phyloP scores from a whole-genome alignment of 2,329 filamentous ascomycete genomes.

The Monosporascus sp. region DNA sequence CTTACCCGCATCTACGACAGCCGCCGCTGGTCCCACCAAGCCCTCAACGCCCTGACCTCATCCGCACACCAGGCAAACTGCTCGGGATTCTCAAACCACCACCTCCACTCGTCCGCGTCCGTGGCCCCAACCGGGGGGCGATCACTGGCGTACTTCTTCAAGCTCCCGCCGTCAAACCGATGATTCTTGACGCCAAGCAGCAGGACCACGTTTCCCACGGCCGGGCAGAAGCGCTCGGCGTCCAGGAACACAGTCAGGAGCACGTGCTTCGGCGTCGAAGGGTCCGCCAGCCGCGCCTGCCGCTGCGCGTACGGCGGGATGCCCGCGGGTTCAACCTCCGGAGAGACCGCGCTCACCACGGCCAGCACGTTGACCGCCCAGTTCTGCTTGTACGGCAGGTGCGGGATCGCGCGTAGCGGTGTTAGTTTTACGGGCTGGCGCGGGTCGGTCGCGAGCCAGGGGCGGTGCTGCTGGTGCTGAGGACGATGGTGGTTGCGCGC shows the following conservation, averaged over 20 bases:
- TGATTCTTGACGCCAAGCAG: slow-evolving; percentile 55
- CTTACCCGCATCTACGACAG: too few relatives aligned
- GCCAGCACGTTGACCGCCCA: slow-evolving; percentile 53
- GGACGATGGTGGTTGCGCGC: slow-evolving; percentile 1
- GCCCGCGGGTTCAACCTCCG: slow-evolving; percentile 41
- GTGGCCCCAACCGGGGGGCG: slow-evolving; percentile 15
- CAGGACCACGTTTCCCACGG: slow-evolving; percentile 43
- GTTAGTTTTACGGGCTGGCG: slow-evolving; percentile 47
- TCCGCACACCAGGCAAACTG: slow-evolving; percentile 41
- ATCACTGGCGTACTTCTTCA: slow-evolving; percentile 39
- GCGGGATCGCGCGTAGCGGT: slow-evolving; percentile 41
- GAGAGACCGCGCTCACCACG: slow-evolving; percentile 39
- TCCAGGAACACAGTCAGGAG: slow-evolving; percentile 51
- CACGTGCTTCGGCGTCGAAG: slow-evolving; percentile 47
- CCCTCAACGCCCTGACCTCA: slow-evolving; percentile 37
- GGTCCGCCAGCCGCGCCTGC: slow-evolving; percentile 46
- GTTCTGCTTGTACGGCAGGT: slow-evolving; percentile 52
- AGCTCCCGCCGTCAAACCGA: slow-evolving; percentile 41
- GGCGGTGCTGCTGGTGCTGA: slow-evolving; percentile 6
- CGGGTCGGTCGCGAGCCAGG: slow-evolving; percentile 18
- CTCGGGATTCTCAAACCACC: slow-evolving; percentile 48
- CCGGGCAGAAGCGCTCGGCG: slow-evolving; percentile 41
- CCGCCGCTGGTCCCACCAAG: slow-evolving; percentile 35
- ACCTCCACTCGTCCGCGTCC: slow-evolving; percentile 17
- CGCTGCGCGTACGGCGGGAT: slow-evolving; percentile 47